Evolutionary conservation across 805 yeast genomes (phyloP), one percentile per base, ranked within the genome.

Genomic region (Pichia occidentalis): DNA sequence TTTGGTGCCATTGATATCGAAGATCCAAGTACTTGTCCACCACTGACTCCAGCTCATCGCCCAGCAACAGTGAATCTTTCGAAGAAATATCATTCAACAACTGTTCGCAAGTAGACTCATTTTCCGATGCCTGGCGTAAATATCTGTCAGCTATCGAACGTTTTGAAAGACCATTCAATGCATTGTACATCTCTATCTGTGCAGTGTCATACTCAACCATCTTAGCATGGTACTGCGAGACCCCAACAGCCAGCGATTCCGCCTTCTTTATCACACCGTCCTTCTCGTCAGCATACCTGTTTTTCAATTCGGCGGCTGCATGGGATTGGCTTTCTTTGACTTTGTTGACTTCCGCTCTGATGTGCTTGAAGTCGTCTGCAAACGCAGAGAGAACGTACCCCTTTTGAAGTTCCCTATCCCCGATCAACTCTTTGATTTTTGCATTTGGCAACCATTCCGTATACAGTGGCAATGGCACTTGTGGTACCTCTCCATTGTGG

Each of bases 251-350:
- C 5, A 63, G 27, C 4, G 38, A 35, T 4, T 42, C 36, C 16
- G 53, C 47, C 7, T 56, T 40, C 0, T 46, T 42, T 4, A 34
- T 32, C 11, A 60, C 28, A n/a, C 58, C 55, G n/a, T n/a, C n/a
- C n/a, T n/a, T n/a, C n/a, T n/a, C n/a, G n/a, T n/a, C n/a, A 9
- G 51, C 48, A 18, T 63, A 39, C 12, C 40, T 33, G 1, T 33
- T 32, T 32, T 60, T 54, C 12, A 60, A 36, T 14, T 41, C 40
- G 27, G 57, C 52, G 1, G 74, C 64, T 25, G 56, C 63, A 8
- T 45, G 49, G 9, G 66, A 56, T 24, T 73, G 57, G 16, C 52
- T 53, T 32, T 68, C 69, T 17, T 70, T 50, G 23, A 59, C 62
- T 29, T 54, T 53, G 23, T 68, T 20, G 4, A 52, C 32, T 9